phyloP scores from a whole-genome alignment of 2,329 filamentous ascomycete species.

The Saccharata proteae region DNA sequence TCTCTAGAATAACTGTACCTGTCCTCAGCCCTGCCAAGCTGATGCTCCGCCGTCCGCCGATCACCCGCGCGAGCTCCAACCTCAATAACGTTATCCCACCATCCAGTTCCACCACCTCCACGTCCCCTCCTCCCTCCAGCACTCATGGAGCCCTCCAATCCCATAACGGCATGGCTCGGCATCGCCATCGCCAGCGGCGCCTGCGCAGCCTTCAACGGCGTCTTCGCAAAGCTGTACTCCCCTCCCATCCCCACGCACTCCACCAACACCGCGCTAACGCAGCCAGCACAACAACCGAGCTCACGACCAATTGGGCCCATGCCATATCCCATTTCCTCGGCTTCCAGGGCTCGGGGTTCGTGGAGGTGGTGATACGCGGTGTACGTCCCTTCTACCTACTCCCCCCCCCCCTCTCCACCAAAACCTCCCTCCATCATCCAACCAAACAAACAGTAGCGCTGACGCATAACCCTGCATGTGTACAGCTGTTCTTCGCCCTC shows the following conservation, averaged over 20 bases:
- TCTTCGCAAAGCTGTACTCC: conserved; percentile 69
- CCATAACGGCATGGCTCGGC: conserved; percentile 39
- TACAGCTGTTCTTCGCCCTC: conserved; percentile 58
- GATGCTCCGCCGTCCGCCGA: too few relatives aligned
- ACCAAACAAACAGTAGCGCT: not conserved
- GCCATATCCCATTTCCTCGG: conserved; percentile 37
- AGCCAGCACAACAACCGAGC: conserved; percentile 46
- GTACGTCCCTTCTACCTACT: conserved; percentile 26
- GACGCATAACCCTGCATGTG: not conserved
- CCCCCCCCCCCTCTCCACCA: not conserved
- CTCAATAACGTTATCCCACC: too few relatives aligned
- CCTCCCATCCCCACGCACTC: too few relatives aligned
- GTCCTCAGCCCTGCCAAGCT: too few relatives aligned
- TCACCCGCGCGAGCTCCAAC: too few relatives aligned
- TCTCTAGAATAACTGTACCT: too few relatives aligned
- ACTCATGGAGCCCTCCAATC: not conserved
- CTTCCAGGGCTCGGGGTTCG: conserved; percentile 29
- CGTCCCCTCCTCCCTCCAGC: too few relatives aligned
- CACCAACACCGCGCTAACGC: not conserved
- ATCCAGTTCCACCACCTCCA: too few relatives aligned
- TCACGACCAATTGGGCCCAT: conserved; percentile 42
- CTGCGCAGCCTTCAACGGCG: conserved; percentile 70
- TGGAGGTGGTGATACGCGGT: conserved; percentile 39
- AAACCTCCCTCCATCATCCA: conserved; percentile 6
- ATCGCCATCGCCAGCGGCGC: conserved; percentile 62